Evolutionary conservation across 2,329 filamentous ascomycete species (phyloP).

Genomic region (Neophaeococcomyces aloes): DNA sequence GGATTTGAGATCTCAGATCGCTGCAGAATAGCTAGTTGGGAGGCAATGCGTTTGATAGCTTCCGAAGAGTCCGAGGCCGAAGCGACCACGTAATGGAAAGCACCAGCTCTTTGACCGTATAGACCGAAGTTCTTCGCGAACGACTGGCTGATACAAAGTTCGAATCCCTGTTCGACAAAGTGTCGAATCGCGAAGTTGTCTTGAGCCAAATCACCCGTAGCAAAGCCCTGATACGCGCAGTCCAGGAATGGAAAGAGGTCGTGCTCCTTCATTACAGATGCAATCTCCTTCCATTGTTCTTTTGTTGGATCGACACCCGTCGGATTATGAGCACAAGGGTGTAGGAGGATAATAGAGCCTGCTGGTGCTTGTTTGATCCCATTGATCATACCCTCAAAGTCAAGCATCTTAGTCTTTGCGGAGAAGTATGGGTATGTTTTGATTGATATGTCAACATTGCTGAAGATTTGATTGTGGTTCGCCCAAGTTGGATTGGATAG

Average conservation of each 20-base stretch:
- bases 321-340: conserved; percentile 95
- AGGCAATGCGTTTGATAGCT: conserved; percentile 57
- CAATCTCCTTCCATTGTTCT: conserved; percentile 90
- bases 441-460: conserved; percentile 69
- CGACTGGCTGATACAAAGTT: conserved; percentile 49
- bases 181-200: conserved; percentile 90
- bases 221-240: conserved; percentile 94
- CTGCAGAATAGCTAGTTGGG: conserved; percentile 87
- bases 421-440: conserved; percentile 91
- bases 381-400: conserved; percentile 78
- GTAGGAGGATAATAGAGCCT: conserved; percentile 77
- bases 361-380: conserved; percentile 61
- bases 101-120: conserved; percentile 91
- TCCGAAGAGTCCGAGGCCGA: conserved; percentile 57
- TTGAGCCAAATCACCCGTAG: conserved; percentile 72
- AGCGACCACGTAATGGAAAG: conserved; percentile 83
- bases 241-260: conserved; percentile 97
- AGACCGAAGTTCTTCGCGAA: conserved; percentile 64
- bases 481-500: conserved; percentile 94
- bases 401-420: conserved; percentile 75
- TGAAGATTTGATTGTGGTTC: conserved; percentile 98
- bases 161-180: conserved; percentile 87
- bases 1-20: conserved; percentile 97
- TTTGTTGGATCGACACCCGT: conserved; percentile 91
- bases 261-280: conserved; percentile 61